These are phyloP conservation scores for Naumovozyma castellii DNA, from an alignment of 805 yeast species.

Conservation along the genomic window DNA sequence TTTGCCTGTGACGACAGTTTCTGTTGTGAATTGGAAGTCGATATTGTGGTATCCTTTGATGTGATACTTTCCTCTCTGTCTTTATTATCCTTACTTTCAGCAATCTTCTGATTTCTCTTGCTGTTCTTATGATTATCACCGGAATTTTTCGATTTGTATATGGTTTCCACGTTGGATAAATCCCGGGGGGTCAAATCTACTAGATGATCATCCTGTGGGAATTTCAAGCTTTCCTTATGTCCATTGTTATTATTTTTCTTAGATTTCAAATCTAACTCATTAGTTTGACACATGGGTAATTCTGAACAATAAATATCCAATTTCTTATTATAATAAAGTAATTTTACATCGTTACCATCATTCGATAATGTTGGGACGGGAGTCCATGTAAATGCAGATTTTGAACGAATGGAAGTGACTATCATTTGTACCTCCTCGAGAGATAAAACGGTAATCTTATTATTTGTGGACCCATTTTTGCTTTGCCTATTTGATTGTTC, in stretches of 20 bases:
- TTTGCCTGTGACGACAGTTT: conserved; percentile 1
- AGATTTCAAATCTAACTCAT: neutral
- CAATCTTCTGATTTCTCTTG: conserved; percentile 8
- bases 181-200: conserved; percentile 25
- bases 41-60: neutral
- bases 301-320: conserved; percentile 50
- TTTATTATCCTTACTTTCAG: conserved; percentile 7
- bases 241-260: neutral
- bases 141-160: conserved; percentile 5
- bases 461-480: neutral
- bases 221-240: conserved; percentile 12
- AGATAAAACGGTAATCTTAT: conserved; percentile 24
- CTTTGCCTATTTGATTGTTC: neutral
- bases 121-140: neutral
- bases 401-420: conserved; percentile 28
- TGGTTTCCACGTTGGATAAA: conserved; percentile 17
- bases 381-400: conserved; percentile 45
- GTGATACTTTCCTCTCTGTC: conserved; percentile 1
- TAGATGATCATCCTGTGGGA: conserved; percentile 25
- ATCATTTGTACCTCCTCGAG: conserved; percentile 33
- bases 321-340: conserved; percentile 51
- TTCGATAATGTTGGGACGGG: conserved; percentile 41
- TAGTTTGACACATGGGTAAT: conserved; percentile 37
- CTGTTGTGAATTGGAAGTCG: conserved; percentile 2
- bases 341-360: conserved; percentile 36